Conservation (phyloP, 345 rosid genomes). For the Brassica carinata region DNA sequence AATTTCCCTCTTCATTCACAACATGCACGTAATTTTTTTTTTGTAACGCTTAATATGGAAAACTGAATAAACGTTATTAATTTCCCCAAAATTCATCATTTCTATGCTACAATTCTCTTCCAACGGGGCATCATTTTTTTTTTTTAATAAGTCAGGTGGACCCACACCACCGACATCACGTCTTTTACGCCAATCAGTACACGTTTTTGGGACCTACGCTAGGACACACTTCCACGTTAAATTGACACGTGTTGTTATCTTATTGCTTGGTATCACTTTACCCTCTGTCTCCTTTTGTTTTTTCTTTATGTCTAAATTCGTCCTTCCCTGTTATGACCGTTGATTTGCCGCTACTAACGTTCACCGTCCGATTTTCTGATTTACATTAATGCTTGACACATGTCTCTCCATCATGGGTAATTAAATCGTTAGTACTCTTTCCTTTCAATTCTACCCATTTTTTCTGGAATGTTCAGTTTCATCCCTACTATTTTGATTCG, state of each 20-base stretch:
- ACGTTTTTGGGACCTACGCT: conserved; percentile 21
- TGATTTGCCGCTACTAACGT: conserved; percentile 14
- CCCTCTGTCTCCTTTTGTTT: background rate
- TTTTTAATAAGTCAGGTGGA: conserved; percentile 15
- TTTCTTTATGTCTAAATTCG: background rate
- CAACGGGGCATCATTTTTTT: conserved; percentile 13
- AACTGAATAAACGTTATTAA: background rate
- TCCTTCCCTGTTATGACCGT: conserved; percentile 2
- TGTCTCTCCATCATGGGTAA: background rate
- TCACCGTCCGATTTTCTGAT: conserved; percentile 19
- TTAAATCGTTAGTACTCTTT: background rate
- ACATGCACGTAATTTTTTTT: background rate
- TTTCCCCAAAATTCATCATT: background rate
- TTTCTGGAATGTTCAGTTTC: background rate
- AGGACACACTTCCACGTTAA: conserved; percentile 23
- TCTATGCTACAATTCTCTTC: conserved; percentile 3
- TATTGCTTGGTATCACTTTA: background rate
- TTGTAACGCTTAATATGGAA: background rate
- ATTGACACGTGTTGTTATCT: background rate
- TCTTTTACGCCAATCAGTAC: conserved; percentile 34
- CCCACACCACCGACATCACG: conserved; percentile 39
- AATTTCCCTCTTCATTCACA: no score
- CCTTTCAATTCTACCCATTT: background rate
- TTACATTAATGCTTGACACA: background rate
- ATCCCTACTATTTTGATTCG: background rate